Evolutionary conservation across 2,329 filamentous ascomycete genomes (phyloP), one percentile per base, ranked within the genome.

Genomic region (Zasmidium cellare): DNA sequence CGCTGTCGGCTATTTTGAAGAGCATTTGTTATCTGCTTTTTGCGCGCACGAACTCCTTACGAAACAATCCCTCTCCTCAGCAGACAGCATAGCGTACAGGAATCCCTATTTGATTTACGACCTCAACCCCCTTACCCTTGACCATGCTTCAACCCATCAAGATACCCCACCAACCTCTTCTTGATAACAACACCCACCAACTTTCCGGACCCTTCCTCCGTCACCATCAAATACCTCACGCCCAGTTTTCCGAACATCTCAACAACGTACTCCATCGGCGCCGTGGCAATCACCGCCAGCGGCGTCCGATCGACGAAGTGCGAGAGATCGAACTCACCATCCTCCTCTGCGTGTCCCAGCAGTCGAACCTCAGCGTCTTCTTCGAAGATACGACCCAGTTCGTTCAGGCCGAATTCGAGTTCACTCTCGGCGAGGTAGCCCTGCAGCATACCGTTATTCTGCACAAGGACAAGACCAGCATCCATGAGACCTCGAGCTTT

Each of bases 211-310:
- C 80, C 80, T 58, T 83, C 79, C 60, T 82, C 80, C 1, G 79
- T 75, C 5, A 85, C 71, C 65, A 82, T 79, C 46, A 85, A 59
- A 71, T 84, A 77, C 57, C 82, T 71, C 62, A 85, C 61, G 0
- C 83, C 83, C 45, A 86, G 65, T 66, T 84, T 84, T 2, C 78
- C 79, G 72, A 86, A 85, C 78, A 86, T 81, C 69, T 85, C 83
- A 1, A 84, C 80, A 0, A 78, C 81, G 68, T 83, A 83, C 67
- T 86, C 84, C 64, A 86, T 75, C 9, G 83, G 83, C 46, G 83
- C 81, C 46, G 77, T 76, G 1, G 75, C 76, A 55, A 75, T 79
- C 5, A 85, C 69, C 1, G 72, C 79, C 56, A 85, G 60, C 1
- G 82, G 82, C 16, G 80, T 84, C 1, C 78, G 73, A 65, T 85